Evolutionary conservation across 495 filamentous ascomycete genomes (phyloP), one percentile per base, ranked within the genome.

Genomic region (Tuber aestivum): DNA sequence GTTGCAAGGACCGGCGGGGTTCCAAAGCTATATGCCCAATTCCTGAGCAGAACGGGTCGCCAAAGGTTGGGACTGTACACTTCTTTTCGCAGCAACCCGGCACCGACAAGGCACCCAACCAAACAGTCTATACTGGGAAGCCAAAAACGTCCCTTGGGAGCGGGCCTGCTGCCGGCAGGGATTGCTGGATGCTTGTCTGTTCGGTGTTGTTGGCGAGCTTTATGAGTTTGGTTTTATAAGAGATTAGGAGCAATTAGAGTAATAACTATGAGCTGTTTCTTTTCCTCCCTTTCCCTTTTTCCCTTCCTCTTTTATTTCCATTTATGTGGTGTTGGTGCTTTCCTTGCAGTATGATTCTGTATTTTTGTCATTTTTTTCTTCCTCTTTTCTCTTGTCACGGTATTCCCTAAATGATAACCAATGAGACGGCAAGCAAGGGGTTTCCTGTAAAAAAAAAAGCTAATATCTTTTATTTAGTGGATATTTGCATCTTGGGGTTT

Each of bases 51-150:
- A 83, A 35, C 8, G 82, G 84, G 18, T 84, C 87, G 44, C 85
- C 86, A 7, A 80, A 85, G 40, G 45, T 78, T 56, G 86, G 83
- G 75, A 86, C 81, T 50, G 77, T 71, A 76, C 89, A 85, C 79
- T 93, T 92, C 83, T 93, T 93, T 79, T 87, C 85, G 68, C 79
- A 87, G 70, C 82, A 86, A 72, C 8, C 65, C 41, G 75, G 70
- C 42, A 70, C 72, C 3, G 88, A 89, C 71, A 86, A 86, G 86
- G 87, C 88, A n/a, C 85, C 83, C 50, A 90, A 90, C 75, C 90
- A 91, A 83, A 90, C 88, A 1, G 80, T 86, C 12, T 87, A 84
- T 76, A 77, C 75, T 48, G 70, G 72, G 32, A 32, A 79, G 27
- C 42, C 41, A 27, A 4, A n/a, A 12, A 65, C 32, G 56, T 65